phyloP scores from a whole-genome alignment of 805 yeast genomes.

The Candida cerambycidarum region DNA sequence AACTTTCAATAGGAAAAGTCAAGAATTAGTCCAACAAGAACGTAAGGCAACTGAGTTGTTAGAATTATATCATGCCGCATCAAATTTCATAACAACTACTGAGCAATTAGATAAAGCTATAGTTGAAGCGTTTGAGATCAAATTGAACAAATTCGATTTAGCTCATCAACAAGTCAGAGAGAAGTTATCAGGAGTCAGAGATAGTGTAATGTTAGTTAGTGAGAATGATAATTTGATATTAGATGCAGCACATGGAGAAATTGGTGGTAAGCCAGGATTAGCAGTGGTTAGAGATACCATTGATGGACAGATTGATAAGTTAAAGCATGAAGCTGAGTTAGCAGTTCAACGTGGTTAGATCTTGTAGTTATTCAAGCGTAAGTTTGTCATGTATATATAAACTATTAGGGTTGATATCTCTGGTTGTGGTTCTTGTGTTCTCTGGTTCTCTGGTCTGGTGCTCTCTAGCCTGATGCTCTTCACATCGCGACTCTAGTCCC shows the following conservation, averaged over 20 bases:
- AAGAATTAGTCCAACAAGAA: constrained; percentile 53
- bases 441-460: too few relatives aligned
- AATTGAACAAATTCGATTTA: constrained; percentile 33
- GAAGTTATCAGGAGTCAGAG: constrained; percentile 32
- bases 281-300: constrained; percentile 36
- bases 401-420: too few relatives aligned
- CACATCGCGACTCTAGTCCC: too few relatives aligned
- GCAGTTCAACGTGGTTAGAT: constrained; percentile 24
- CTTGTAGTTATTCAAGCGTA: too few relatives aligned
- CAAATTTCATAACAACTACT: constrained; percentile 71
- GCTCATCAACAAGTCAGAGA: constrained; percentile 34
- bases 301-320: constrained; percentile 38
- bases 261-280: constrained; percentile 43
- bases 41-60: constrained; percentile 57
- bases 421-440: too few relatives aligned
- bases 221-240: constrained; percentile 33
- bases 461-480: too few relatives aligned
- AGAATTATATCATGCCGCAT: constrained; percentile 69
- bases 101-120: constrained; percentile 59
- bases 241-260: constrained; percentile 40
- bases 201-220: constrained; percentile 27
- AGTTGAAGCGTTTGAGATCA: constrained; percentile 53
- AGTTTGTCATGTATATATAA: too few relatives aligned
- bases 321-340: constrained; percentile 37
- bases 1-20: constrained; percentile 60